Base-by-base conservation (phyloP, 2,329 filamentous ascomycete genomes). In the Ceratocystis huliohia region DNA sequence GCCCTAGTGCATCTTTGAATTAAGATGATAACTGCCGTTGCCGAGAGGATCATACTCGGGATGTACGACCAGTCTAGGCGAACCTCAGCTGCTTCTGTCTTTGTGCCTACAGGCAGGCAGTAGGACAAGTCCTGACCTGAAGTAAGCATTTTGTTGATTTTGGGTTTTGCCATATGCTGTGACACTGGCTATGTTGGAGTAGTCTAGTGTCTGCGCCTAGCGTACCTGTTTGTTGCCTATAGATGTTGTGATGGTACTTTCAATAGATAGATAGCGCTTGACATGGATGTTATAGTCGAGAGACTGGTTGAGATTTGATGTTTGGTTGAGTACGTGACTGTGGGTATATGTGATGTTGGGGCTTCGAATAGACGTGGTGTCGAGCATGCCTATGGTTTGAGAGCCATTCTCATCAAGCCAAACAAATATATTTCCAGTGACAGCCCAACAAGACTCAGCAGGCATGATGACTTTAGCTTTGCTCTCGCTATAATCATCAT, bases 341-440 rank as follows among this genome's bases (percentile, higher is more conserved):
- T 50, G 50, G 17, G 57, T 25, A 13, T 65, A 65, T 10, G 57
- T 48, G 15, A 78, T 69, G 1, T 46, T 72, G 1, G 78, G 77
- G 10, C 72, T 59, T 0, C 71, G 73, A 46, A 41, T 33, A 6
- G 44, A 57, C 7, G n/a, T 10, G n/a, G 22, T 41, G 2, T 5
- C 20, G n/a, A 68, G 30, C 15, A 44, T 65, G 13, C 81, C 82
- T 0, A 80, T 84, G 0, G 84, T 85, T 65, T 83, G 73, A 20
- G 78, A 80, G 7, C 73, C 76, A 5, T 73, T 72, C 1, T 76
- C 73, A 70, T 87, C 84, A 0, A 87, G 78, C 84, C 88, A 94
- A n/a, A 91, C 70, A 72, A 94, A 93, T 10, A 93, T 78, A 74
- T 92, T 94, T 48, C 88, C 89, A 0, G 86, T 88, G 2, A 94